A percentile compares a stretch with the other conserved stretches of the same genome.
Evolutionary conservation across 345 rosid species (phyloP).

Genomic region (Passiflora organensis): DNA sequence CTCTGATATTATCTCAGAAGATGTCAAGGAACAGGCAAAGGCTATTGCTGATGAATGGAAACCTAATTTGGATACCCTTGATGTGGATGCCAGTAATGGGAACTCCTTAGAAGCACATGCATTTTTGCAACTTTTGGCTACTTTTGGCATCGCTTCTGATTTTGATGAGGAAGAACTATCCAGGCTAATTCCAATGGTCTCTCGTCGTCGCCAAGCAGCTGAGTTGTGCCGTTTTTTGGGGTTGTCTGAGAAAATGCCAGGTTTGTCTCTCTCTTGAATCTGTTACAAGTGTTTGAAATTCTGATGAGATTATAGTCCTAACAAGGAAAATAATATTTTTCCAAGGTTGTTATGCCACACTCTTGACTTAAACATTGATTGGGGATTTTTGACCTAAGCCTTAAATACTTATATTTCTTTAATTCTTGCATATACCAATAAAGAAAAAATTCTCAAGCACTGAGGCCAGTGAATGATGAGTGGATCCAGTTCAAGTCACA

Average conservation of each 20-base stretch:
- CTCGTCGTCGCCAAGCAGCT: constrained; percentile 97
- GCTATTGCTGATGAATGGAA: constrained; percentile 84
- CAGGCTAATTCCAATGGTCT: constrained; percentile 91
- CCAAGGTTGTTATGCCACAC: too few relatives aligned
- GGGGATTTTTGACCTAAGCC: too few relatives aligned
- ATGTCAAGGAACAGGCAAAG: constrained; percentile 70
- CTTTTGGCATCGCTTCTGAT: constrained; percentile 78
- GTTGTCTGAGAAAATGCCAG: constrained; percentile 87
- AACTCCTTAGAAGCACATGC: constrained; percentile 99
- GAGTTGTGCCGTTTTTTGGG: constrained; percentile 89
- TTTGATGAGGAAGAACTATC: constrained; percentile 64
- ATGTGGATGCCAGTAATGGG: constrained; percentile 82
- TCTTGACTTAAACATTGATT: too few relatives aligned
- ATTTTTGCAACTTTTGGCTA: constrained; percentile 85
- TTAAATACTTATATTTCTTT: too few relatives aligned
- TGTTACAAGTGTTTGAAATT: neutral
- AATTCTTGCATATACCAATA: too few relatives aligned
- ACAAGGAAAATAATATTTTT: neutral
- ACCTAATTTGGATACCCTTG: constrained; percentile 71
- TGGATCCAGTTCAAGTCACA: neutral
- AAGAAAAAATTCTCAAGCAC: too few relatives aligned
- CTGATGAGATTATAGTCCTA: neutral
- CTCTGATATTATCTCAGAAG: constrained; percentile 54
- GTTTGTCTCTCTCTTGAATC: constrained; percentile 35
- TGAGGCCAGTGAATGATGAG: neutral